Base-by-base conservation (phyloP, 1,139 yeast genomes). In the Hemisphaericaspora xylofermentans region DNA sequence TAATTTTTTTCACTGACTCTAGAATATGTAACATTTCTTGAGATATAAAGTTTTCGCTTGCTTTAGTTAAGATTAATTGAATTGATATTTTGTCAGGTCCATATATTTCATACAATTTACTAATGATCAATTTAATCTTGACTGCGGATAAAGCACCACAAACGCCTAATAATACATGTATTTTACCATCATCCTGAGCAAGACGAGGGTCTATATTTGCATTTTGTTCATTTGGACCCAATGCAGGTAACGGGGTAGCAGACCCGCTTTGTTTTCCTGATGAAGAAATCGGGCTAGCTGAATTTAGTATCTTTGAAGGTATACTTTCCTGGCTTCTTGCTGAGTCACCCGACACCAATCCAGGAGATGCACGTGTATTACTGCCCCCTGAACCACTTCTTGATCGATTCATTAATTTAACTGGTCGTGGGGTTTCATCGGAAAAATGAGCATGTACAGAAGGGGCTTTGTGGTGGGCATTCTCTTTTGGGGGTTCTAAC, bases 181-280 rank as follows among this genome's bases (percentile, higher is more conserved):
- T 65, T 58, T 87, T 89, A 6, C 95, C 96, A 61, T 91, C 98
- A 60, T 89, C 91, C 57, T 85, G 88, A 1, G 95, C 95, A 50
- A 89, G 68, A 34, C 95, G 71, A 2, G 95, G 89, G 55, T 87
- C 95, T 39, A 81, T 69, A 49, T 81, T 82, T 30, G 78, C 67
- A 24, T 71, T 69, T 38, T 70, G 74, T 49, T 80, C 85, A 40
- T 65, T 61, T 49, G 41, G 39, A 34, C 44, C 44, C 10, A 46
- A 16, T 12, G 39, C 29, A 12, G 49, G 52, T 17, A 35, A 30
- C 22, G 43, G 41, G 3, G 41, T 22, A n/a, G 15, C 34, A 16
- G 40, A 27, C n/a, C 39, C 34, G 17, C 38, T 38, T 33, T 21
- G 33, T 6, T 29, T 34, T 13, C 30, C 19, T 7, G 38, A 29